Evolutionary conservation across 192 early-diverging fungal genomes (phyloP).

Genomic region (Coemansia sp.): DNA sequence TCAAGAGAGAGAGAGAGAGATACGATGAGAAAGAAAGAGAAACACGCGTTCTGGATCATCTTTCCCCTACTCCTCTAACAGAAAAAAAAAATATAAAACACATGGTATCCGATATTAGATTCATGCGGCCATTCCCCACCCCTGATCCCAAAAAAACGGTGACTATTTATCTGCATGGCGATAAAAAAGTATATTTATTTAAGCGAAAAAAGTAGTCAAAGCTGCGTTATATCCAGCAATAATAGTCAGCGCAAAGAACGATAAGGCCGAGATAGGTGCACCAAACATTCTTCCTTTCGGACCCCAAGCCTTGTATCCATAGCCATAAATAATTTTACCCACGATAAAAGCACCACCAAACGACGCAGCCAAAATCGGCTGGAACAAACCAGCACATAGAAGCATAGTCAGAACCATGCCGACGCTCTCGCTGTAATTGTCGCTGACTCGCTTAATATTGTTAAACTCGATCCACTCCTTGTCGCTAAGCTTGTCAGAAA

Average conservation of each 20-base stretch:
- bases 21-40: no score
- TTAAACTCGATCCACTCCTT: constrained; percentile 57
- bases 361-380: constrained; percentile 35
- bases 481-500: constrained; percentile 52
- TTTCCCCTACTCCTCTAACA: no score
- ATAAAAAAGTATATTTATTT: constrained; percentile 2
- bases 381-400: constrained; percentile 43
- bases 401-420: constrained; percentile 33
- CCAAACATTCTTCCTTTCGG: constrained; percentile 40
- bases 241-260: constrained; percentile 24
- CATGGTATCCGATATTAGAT: neutral
- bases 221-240: constrained; percentile 33
- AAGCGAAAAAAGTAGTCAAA: constrained; percentile 28
- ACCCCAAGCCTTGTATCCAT: constrained; percentile 38
- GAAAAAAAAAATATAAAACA: no score
- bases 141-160: neutral
- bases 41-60: no score
- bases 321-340: constrained; percentile 36
- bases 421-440: constrained; percentile 55
- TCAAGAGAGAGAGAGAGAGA: neutral
- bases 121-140: neutral
- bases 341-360: constrained; percentile 39
- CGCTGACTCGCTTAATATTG: constrained; percentile 56
- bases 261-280: constrained; percentile 11
- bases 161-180: neutral